Conservation (phyloP, 2,329 filamentous ascomycete genomes). For the Graphiopsis chlorocephala region DNA sequence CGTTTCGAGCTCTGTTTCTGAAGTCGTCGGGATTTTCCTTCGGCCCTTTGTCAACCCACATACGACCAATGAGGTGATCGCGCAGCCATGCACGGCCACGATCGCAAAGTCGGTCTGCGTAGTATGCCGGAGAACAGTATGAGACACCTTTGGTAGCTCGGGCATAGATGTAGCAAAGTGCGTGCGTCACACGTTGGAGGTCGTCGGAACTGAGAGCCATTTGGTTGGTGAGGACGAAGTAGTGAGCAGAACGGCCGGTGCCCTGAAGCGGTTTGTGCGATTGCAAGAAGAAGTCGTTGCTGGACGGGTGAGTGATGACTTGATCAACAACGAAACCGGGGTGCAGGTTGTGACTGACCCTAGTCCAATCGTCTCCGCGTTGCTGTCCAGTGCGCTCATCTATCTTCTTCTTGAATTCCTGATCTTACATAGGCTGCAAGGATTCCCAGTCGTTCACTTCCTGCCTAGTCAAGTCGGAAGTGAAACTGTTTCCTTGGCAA, state of each 20-base stretch:
- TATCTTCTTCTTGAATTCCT: neutral
- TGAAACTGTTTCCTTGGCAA: neutral
- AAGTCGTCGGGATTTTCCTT: neutral
- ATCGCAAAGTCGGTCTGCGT: conserved; percentile 39
- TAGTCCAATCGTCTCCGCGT: no score
- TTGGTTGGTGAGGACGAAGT: conserved; percentile 51
- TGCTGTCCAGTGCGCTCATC: no score
- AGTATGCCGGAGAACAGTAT: conserved; percentile 37
- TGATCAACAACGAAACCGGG: conserved; percentile 21
- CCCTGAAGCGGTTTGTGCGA: conserved; percentile 56
- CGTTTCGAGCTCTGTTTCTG: neutral
- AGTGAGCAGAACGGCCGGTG: conserved; percentile 77
- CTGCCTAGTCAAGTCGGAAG: neutral
- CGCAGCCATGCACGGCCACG: conserved; percentile 29
- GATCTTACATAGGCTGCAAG: neutral
- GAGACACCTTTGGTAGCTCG: conserved; percentile 32
- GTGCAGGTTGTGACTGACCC: conserved; percentile 17
- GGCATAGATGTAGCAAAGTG: conserved; percentile 34
- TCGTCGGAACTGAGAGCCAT: conserved; percentile 3
- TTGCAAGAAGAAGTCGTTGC: conserved; percentile 24
- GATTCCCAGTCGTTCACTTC: rapidly evolving
- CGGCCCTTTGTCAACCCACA: neutral
- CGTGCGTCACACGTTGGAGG: conserved; percentile 18
- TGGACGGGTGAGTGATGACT: conserved; percentile 16
- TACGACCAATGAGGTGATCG: neutral